Percentiles rank a stretch among this genome's conserved stretches.
Evolutionary conservation across 2,329 filamentous ascomycete genomes (phyloP).

Genomic region (Annulohypoxylon truncatum): DNA sequence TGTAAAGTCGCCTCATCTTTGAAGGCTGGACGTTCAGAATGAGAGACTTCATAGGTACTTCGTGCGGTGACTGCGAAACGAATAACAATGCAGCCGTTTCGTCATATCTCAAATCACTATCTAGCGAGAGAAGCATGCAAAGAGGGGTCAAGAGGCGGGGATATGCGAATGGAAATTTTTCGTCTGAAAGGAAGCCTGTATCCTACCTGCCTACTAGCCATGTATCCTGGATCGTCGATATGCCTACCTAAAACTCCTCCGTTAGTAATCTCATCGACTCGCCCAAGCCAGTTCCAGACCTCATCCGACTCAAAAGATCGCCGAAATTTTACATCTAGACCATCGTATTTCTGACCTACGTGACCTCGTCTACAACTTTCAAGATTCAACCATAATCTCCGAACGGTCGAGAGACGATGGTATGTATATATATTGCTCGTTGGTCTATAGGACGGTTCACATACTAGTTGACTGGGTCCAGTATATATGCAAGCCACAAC

Average conservation of each 20-base stretch:
- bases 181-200: slow-evolving; percentile 7
- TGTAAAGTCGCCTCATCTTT: slow-evolving; percentile 37
- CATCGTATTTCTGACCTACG: slow-evolving; percentile 18
- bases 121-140: slow-evolving; percentile 23
- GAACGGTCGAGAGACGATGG: neutral
- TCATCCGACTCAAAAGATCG: slow-evolving; percentile 27
- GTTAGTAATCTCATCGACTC: slow-evolving; percentile 35
- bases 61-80: slow-evolving; percentile 21
- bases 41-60: neutral
- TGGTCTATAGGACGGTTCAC: slow-evolving; percentile 9
- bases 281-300: slow-evolving; percentile 37
- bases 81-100: slow-evolving; percentile 26
- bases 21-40: slow-evolving; percentile 19
- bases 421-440: slow-evolving; percentile 11
- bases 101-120: slow-evolving; percentile 32
- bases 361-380: slow-evolving; percentile 6
- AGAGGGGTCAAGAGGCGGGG: slow-evolving; percentile 27
- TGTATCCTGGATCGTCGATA: slow-evolving; percentile 33
- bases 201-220: neutral
- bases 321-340: slow-evolving; percentile 33
- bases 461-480: slow-evolving; percentile 11
- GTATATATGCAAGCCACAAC: slow-evolving; percentile 35
- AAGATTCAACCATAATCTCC: slow-evolving; percentile 3
- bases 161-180: slow-evolving; percentile 19
- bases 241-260: slow-evolving; percentile 30